A percentile compares a stretch with the other conserved stretches of the same genome.
Evolutionary conservation across 805 yeast species (phyloP).

Genomic region (Pachysolen tannophilus): DNA sequence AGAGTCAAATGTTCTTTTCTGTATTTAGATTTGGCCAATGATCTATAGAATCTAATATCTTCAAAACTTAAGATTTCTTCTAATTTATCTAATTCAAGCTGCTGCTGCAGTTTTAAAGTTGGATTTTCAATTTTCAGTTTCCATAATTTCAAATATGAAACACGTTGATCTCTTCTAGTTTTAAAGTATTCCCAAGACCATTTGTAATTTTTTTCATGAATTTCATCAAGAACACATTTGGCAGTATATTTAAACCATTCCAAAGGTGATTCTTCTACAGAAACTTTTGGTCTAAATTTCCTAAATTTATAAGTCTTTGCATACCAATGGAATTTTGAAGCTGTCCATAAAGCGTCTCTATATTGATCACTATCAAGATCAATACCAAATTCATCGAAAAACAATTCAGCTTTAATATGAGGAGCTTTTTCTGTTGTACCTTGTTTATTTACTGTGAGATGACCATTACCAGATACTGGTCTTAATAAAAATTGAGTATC

Average conservation of each 20-base stretch:
- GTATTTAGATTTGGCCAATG: conserved; percentile 63
- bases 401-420: conserved; percentile 64
- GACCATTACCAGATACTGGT: conserved; percentile 89
- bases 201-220: conserved; percentile 69
- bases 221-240: conserved; percentile 64
- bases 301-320: conserved; percentile 69
- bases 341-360: conserved; percentile 69
- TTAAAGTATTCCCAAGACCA: conserved; percentile 88
- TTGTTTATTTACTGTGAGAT: conserved; percentile 67
- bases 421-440: conserved; percentile 65
- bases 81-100: conserved; percentile 35
- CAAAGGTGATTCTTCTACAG: conserved; percentile 53
- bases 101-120: conserved; percentile 20
- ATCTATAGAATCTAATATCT: conserved; percentile 78
- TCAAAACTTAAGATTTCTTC: conserved; percentile 62
- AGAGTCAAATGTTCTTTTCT: conserved; percentile 41
- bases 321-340: conserved; percentile 75
- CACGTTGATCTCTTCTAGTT: conserved; percentile 64
- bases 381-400: conserved; percentile 85
- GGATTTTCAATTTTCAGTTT: conserved; percentile 39
- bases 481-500: conserved; percentile 53
- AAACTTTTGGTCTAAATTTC: conserved; percentile 54
- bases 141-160: conserved; percentile 61
- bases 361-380: conserved; percentile 82
- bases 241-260: conserved; percentile 84